A percentile compares a stretch with the other conserved stretches of the same genome.
phyloP scores from a whole-genome alignment of 768 basidiomycete species.

The Lactarius evosmus region DNA sequence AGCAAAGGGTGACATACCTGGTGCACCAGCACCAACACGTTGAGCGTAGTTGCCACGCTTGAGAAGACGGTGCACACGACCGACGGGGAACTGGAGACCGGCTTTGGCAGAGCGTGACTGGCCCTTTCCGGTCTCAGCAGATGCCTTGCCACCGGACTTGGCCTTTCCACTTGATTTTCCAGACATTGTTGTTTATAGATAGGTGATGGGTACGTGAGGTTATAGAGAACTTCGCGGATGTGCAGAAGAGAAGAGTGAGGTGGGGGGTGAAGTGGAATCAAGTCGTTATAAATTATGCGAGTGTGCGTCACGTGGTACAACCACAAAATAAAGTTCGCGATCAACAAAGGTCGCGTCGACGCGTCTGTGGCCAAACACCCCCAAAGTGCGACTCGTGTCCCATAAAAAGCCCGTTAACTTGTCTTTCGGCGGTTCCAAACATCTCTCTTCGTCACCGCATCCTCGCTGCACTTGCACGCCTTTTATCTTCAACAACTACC shows the following conservation, averaged over 20 bases:
- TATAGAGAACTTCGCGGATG: conserved; percentile 1
- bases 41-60: conserved; percentile 85
- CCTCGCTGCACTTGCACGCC: conserved; percentile 15
- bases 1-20: conserved; percentile 45
- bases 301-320: conserved; percentile 13
- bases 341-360: conserved; percentile 40
- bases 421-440: conserved; percentile 26
- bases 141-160: conserved; percentile 56
- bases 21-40: conserved; percentile 86
- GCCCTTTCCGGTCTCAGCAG: conserved; percentile 46
- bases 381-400: conserved; percentile 35
- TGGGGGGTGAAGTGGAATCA: neutral
- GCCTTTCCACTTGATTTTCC: conserved; percentile 54
- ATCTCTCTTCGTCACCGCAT: conserved; percentile 5
- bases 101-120: conserved; percentile 73
- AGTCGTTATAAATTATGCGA: conserved; percentile 9
- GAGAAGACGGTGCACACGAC: conserved; percentile 87
- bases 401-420: conserved; percentile 34
- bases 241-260: conserved; percentile 20
- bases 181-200: conserved; percentile 35
- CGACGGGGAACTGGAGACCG: conserved; percentile 85
- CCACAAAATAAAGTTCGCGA: conserved; percentile 29
- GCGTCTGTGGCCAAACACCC: conserved; percentile 38
- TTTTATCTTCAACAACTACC: neutral
- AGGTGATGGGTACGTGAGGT: neutral